Percentiles rank a stretch among this genome's conserved stretches.
Conservation (phyloP, 192 early-diverging fungal genomes). For the Neocallimastix lanati region DNA sequence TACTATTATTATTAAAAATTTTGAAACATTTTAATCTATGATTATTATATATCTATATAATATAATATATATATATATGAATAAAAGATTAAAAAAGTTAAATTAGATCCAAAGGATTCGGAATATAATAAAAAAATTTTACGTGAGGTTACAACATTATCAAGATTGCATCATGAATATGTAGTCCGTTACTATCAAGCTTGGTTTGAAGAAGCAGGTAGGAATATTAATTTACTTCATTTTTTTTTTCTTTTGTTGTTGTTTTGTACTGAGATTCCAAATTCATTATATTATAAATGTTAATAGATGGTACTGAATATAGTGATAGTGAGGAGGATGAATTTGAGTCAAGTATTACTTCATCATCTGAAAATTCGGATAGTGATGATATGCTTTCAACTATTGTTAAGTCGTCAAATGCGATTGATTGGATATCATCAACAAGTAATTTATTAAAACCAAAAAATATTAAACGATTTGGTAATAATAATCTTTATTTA, state of each 20-base stretch:
- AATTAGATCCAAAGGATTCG: constrained; percentile 55
- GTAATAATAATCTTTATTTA: neutral
- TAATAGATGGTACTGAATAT: neutral
- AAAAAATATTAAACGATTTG: neutral
- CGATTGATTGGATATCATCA: neutral
- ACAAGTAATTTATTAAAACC: neutral
- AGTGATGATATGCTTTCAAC: neutral
- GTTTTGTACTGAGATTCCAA: neutral
- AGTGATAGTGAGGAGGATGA: neutral
- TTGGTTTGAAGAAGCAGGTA: constrained; percentile 62
- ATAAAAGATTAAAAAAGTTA: constrained; percentile 90
- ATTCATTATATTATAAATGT: neutral
- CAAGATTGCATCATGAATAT: constrained; percentile 72
- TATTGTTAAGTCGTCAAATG: neutral
- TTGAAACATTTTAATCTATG: too few relatives aligned
- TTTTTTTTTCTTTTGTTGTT: neutral
- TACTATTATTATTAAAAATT: too few relatives aligned
- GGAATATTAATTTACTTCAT: neutral
- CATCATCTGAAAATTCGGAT: neutral
- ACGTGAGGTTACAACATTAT: constrained; percentile 77
- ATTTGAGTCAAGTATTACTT: neutral
- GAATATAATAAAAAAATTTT: constrained; percentile 67
- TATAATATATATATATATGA: constrained; percentile 26
- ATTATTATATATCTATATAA: too few relatives aligned
- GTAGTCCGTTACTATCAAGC: constrained; percentile 78